Base-by-base conservation (phyloP, 257 asterid species). In the Lantana camara region DNA sequence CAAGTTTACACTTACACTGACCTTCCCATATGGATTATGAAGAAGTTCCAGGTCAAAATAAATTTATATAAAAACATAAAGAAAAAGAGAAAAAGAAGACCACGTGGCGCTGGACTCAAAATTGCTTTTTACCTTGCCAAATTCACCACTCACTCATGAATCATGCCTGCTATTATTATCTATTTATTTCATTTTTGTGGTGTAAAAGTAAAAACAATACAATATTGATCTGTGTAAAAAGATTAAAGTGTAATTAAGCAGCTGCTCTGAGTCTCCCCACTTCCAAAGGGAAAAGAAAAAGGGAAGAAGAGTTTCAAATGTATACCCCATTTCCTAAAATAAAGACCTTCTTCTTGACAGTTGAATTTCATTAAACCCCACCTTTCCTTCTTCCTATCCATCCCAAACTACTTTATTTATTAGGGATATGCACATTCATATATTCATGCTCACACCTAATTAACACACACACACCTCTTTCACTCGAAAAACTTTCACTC, bases 281-380 rank as follows among this genome's bases (percentile, higher is more conserved):
- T 3, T 34, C 3, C 6, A 44, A 45, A 38, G 20, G n/a, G n/a
- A 6, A 34, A 14, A 21, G 30, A 22, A 19, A 38, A 29, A 22
- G 60, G 22, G 20, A 10, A 48, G 7, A 46, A 46, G 16, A 60
- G 1, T 40, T 63, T 52, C 17, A 60, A 60, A 66, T 70, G 60
- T 54, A 47, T 37, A 55, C 37, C n/a, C 40, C 56, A 63, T 64
- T 61, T 8, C 62, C 44, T 24, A 59, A 27, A 44, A 52, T 24
- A 11, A 20, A 57, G 51, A 37, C 51, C 62, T 32, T 56, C 58
- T 68, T 53, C 64, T 83, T 68, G 74, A 61, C 82, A 58, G 72
- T 77, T 79, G 79, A 80, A 61, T 65, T 76, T 72, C 79, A 76
- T 71, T 64, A 68, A 80, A 66, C 69, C 70, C 80, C 79, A 69